Evolutionary conservation across 768 basidiomycete genomes (phyloP).

Genomic region (Boletellus sp.): DNA sequence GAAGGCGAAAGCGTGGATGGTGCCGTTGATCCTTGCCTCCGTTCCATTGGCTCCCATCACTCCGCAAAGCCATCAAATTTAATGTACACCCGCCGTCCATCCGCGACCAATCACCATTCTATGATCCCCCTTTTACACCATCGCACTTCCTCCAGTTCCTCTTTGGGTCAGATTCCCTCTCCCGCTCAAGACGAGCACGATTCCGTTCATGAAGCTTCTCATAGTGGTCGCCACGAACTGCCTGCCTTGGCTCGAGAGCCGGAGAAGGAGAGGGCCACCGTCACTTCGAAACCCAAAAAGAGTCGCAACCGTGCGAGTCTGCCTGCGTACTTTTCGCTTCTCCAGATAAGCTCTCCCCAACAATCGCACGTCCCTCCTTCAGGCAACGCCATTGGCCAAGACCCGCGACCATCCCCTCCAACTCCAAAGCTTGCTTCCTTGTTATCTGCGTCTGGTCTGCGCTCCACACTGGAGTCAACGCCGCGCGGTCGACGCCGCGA

Average conservation of each 20-base stretch:
- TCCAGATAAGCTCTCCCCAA: conserved; percentile 49
- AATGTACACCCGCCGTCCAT: conserved; percentile 66
- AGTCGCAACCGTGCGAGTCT: conserved; percentile 68
- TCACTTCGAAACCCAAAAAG: conserved; percentile 42
- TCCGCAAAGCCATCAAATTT: conserved; percentile 43
- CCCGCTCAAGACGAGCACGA: conserved; percentile 43
- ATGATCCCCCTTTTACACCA: conserved; percentile 55
- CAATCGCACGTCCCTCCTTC: conserved; percentile 43
- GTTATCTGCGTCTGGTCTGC: conserved; percentile 32
- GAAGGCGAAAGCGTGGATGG: conserved; percentile 33
- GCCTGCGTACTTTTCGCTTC: conserved; percentile 71
- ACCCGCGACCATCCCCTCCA: conserved; percentile 51
- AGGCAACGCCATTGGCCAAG: conserved; percentile 36
- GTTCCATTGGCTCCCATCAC: conserved; percentile 38
- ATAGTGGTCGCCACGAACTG: conserved; percentile 29
- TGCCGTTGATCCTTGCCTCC: conserved; percentile 39
- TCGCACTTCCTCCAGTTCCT: conserved; percentile 44
- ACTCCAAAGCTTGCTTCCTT: conserved; percentile 50
- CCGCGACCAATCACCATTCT: conserved; percentile 65
- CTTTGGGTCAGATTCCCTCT: conserved; percentile 30
- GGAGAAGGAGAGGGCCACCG: conserved; percentile 25
- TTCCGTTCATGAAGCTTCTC: conserved; percentile 36
- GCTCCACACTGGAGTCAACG: conserved; percentile 39
- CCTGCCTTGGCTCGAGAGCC: conserved; percentile 26
- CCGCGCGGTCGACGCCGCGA: conserved; percentile 53